Evolutionary conservation across 177 flowering plant species (phyloP).

Genomic region (Telopea speciosissima): DNA sequence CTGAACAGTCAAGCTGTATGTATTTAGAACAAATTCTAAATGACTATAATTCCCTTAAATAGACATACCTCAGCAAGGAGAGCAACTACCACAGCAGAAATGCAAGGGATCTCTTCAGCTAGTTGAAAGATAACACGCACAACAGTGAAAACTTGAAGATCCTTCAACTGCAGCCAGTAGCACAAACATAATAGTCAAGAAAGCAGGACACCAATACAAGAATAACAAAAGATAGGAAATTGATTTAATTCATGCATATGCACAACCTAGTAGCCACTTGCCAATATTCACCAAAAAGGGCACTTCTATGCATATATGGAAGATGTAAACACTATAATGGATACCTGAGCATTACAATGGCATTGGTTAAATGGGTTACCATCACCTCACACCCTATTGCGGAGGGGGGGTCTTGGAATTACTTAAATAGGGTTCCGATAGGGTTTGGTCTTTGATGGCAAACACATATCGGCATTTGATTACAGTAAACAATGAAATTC

Average conservation of each 20-base stretch:
- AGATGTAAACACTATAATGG: neutral
- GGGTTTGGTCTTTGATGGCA: neutral
- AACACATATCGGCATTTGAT: neutral
- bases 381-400: neutral
- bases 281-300: neutral
- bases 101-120: slow-evolving; percentile 95
- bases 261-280: neutral
- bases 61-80: slow-evolving; percentile 78
- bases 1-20: neutral
- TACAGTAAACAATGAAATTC: neutral
- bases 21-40: neutral
- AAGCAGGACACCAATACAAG: neutral
- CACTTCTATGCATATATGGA: neutral
- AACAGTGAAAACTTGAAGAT: slow-evolving; percentile 93
- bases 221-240: neutral
- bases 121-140: slow-evolving; percentile 95
- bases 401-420: neutral
- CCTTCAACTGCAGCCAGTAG: slow-evolving; percentile 64
- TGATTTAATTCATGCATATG: neutral
- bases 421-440: neutral
- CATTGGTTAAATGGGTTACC: neutral
- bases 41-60: neutral
- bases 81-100: slow-evolving; percentile 97
- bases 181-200: slow-evolving; percentile 3
- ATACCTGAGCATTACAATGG: neutral